These are phyloP conservation scores for Penicillium sp. DNA, from an alignment of 2,329 filamentous ascomycete genomes.

Conservation along the genomic window DNA sequence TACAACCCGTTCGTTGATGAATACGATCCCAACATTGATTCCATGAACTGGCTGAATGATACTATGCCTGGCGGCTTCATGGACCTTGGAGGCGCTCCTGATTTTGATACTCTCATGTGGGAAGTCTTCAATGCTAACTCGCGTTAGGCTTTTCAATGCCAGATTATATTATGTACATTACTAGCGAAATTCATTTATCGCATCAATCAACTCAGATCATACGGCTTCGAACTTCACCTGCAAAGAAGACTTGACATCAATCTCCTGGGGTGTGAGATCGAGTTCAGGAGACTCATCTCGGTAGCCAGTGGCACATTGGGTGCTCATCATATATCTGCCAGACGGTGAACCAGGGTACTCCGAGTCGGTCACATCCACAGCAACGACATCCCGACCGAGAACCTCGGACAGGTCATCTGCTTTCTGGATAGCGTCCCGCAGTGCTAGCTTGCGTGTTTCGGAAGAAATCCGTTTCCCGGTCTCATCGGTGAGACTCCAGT, in stretches of 20 bases:
- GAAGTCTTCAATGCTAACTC: conserved; percentile 24
- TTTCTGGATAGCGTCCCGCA: conserved; percentile 27
- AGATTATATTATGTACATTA: not conserved
- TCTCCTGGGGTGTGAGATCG: conserved; percentile 14
- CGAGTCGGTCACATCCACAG: conserved; percentile 16
- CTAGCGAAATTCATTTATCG: too few relatives aligned
- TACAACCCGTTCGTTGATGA: conserved; percentile 22
- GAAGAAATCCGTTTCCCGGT: conserved; percentile 20
- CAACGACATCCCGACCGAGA: conserved; percentile 18
- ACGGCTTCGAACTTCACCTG: conserved; percentile 9
- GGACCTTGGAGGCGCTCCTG: conserved; percentile 27
- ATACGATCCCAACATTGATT: conserved; percentile 11
- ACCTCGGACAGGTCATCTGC: conserved; percentile 25
- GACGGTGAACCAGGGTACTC: not conserved
- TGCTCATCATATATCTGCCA: not conserved
- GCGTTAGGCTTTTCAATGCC: not conserved
- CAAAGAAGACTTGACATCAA: conserved; percentile 10
- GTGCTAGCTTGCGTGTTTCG: conserved; percentile 22
- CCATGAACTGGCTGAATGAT: conserved; percentile 25
- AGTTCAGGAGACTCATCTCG: not conserved
- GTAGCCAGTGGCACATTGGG: not conserved
- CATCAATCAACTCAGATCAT: not conserved
- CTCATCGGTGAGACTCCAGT: conserved; percentile 29
- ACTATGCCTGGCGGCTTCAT: conserved; percentile 25
- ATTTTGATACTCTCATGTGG: conserved; percentile 35